Percentiles rank a stretch among this genome's conserved stretches.
Conservation (phyloP, 768 basidiomycete species). For the Kwoniella sp. region DNA sequence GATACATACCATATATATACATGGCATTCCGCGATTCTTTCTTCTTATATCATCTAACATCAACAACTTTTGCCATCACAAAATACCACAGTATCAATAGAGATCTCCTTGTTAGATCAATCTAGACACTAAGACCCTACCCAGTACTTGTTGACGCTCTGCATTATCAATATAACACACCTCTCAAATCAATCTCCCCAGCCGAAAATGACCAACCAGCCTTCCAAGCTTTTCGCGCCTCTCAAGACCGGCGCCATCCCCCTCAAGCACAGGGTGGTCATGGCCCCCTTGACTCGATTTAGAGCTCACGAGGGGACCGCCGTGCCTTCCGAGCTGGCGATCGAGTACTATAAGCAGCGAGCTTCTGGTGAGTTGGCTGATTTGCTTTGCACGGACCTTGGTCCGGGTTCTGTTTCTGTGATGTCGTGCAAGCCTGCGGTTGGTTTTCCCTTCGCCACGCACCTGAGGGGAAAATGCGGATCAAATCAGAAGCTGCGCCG, state of each 20-base stretch:
- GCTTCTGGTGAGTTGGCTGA: constrained; percentile 31
- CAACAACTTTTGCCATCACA: too few relatives aligned
- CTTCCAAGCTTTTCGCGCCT: constrained; percentile 22
- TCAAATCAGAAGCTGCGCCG: too few relatives aligned
- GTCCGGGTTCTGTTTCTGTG: background rate
- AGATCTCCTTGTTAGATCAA: too few relatives aligned
- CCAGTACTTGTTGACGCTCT: too few relatives aligned
- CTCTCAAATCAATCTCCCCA: background rate
- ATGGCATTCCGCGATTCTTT: too few relatives aligned
- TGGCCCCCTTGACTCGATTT: constrained; percentile 46
- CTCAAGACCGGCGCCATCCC: constrained; percentile 18
- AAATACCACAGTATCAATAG: too few relatives aligned
- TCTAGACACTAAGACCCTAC: too few relatives aligned
- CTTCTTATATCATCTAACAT: too few relatives aligned
- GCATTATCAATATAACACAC: background rate
- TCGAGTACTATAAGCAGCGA: constrained; percentile 51
- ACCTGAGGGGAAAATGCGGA: too few relatives aligned
- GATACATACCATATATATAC: too few relatives aligned
- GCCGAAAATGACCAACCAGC: constrained; percentile 7
- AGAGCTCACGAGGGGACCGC: constrained; percentile 30
- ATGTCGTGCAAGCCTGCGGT: too few relatives aligned
- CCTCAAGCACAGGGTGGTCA: constrained; percentile 39
- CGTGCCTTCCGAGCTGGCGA: constrained; percentile 31
- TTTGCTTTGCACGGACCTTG: background rate
- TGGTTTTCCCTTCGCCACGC: background rate